Evolutionary conservation across 345 rosid species (phyloP).

Genomic region (Sapria himalayana): DNA sequence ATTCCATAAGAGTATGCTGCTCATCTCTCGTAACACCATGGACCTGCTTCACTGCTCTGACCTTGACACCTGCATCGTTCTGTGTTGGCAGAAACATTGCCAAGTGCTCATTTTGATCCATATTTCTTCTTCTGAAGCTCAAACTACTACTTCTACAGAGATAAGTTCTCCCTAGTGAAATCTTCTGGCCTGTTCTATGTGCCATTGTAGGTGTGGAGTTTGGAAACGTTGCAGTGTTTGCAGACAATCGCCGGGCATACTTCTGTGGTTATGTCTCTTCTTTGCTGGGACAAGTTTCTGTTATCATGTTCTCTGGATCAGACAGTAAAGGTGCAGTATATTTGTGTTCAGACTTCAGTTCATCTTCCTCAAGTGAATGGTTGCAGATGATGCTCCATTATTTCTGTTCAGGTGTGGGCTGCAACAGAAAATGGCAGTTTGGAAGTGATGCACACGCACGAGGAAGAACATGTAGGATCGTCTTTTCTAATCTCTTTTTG

Average conservation of each 20-base stretch:
- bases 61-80: no score
- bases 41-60: no score
- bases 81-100: no score
- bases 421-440: constrained; percentile 76
- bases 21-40: no score
- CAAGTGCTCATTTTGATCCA: no score
- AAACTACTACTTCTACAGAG: no score
- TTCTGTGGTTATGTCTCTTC: constrained; percentile 81
- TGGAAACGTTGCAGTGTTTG: constrained; percentile 74
- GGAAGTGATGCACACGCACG: constrained; percentile 84
- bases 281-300: constrained; percentile 98
- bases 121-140: no score
- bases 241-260: constrained; percentile 64
- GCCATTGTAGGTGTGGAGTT: constrained; percentile 57
- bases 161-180: no score
- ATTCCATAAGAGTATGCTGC: constrained; percentile 47
- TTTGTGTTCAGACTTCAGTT: background rate
- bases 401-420: constrained; percentile 54
- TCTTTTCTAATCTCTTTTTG: constrained; percentile 4
- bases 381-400: background rate
- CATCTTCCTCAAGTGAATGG: background rate
- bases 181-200: no score
- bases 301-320: constrained; percentile 84
- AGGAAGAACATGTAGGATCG: constrained; percentile 57
- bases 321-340: constrained; percentile 47